phyloP scores from a whole-genome alignment of 192 early-diverging fungal species.

The Coemansia sp. region DNA sequence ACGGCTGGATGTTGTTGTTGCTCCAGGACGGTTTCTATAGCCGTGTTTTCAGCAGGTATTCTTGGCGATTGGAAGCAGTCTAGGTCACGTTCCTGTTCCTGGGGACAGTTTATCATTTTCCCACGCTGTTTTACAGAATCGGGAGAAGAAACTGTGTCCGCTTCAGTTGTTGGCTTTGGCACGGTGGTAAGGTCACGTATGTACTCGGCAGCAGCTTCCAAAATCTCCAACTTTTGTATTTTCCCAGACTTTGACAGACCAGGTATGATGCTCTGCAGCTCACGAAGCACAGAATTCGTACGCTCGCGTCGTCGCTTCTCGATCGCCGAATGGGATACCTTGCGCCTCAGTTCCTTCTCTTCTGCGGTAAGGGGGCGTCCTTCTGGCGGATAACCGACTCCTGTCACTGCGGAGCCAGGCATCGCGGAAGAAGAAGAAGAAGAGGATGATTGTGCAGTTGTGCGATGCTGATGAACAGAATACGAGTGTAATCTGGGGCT shows the following conservation, averaged over 20 bases:
- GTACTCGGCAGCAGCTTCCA: conserved; percentile 51
- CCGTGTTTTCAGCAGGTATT: neutral
- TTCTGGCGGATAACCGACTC: neutral
- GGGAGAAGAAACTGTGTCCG: neutral
- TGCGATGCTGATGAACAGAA: neutral
- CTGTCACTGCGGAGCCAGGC: neutral
- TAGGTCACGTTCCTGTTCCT: neutral
- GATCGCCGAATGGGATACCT: conserved; percentile 85
- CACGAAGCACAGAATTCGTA: conserved; percentile 82
- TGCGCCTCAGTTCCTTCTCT: conserved; percentile 70
- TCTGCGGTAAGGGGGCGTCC: conserved; percentile 43
- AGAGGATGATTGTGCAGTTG: too few species aligned
- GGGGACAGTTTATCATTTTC: neutral
- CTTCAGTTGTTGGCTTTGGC: neutral
- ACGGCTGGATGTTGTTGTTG: conserved; percentile 13
- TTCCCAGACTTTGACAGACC: conserved; percentile 44
- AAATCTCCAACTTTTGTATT: conserved; percentile 55
- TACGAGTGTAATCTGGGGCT: neutral
- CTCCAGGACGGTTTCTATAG: conserved; percentile 1
- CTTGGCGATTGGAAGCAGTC: neutral
- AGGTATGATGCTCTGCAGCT: conserved; percentile 77
- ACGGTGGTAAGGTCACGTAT: conserved; percentile 36
- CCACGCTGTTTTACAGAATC: neutral
- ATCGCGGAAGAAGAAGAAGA: neutral
- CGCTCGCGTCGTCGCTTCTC: conserved; percentile 84